phyloP scores from a whole-genome alignment of 768 basidiomycete species.

The Dendrothele bispora region DNA sequence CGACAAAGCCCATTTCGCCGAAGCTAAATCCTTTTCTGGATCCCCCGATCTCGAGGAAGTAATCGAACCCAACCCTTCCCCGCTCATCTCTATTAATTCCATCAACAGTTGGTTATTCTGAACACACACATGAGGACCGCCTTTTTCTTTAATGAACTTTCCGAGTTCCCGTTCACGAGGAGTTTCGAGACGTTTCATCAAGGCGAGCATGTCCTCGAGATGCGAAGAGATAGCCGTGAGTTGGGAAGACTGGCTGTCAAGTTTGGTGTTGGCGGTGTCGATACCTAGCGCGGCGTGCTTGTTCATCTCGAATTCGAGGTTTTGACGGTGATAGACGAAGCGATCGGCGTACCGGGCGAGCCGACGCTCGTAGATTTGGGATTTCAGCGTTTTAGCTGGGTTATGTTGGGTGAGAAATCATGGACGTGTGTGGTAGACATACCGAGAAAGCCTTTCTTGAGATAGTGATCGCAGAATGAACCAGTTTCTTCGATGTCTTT shows the following conservation, averaged over 20 bases:
- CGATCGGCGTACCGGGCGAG: conserved; percentile 20
- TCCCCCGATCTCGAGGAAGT: neutral
- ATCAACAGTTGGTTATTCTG: conserved; percentile 19
- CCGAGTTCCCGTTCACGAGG: conserved; percentile 24
- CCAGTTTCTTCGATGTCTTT: conserved; percentile 33
- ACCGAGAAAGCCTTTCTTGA: conserved; percentile 28
- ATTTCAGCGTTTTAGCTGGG: conserved; percentile 30
- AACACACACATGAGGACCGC: conserved; percentile 17
- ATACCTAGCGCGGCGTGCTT: conserved; percentile 27
- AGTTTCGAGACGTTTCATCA: conserved; percentile 21
- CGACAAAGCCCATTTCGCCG: conserved; percentile 12
- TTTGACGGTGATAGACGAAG: conserved; percentile 26
- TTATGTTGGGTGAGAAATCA: neutral
- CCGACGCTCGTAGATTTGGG: conserved; percentile 26
- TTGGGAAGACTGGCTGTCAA: neutral
- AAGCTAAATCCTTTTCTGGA: conserved; percentile 8
- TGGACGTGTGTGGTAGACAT: neutral
- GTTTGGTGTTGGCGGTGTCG: conserved; percentile 17
- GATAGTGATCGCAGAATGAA: conserved; percentile 34
- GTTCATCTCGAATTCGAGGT: conserved; percentile 27
- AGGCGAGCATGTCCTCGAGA: conserved; percentile 22
- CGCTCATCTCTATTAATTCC: conserved; percentile 14
- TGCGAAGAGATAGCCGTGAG: conserved; percentile 19
- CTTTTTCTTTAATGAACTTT: conserved; percentile 17
- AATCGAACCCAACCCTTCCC: conserved; percentile 1